phyloP scores from a whole-genome alignment of 2,329 filamentous ascomycete genomes.

The Neonectria magnoliae region DNA sequence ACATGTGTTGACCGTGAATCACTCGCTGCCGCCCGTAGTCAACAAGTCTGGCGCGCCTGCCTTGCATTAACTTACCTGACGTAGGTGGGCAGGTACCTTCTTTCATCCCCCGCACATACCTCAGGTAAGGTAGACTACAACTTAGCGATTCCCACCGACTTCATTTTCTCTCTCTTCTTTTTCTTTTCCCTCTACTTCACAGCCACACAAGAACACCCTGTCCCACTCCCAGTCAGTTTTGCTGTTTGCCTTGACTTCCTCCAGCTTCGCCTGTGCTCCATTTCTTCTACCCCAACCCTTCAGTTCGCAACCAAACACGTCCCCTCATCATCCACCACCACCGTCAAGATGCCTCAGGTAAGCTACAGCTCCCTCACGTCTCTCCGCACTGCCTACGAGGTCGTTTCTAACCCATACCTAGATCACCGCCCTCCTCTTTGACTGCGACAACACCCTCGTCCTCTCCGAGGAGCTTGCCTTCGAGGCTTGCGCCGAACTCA shows the following conservation, averaged over 20 bases:
- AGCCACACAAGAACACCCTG: slow-evolving; percentile 16
- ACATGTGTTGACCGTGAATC: slow-evolving; percentile 20
- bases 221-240: neutral
- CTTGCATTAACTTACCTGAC: neutral
- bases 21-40: slow-evolving; percentile 10
- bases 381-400: neutral
- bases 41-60: slow-evolving; percentile 11
- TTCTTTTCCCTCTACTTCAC: slow-evolving; percentile 20
- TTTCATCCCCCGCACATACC: slow-evolving; percentile 24
- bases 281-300: neutral
- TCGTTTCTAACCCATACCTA: slow-evolving; percentile 28
- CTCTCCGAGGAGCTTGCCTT: slow-evolving; percentile 92
- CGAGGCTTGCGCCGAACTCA: slow-evolving; percentile 87
- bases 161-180: slow-evolving; percentile 19
- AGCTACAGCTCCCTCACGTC: slow-evolving; percentile 4
- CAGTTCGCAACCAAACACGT: neutral
- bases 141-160: slow-evolving; percentile 19
- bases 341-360: slow-evolving; percentile 24
- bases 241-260: neutral
- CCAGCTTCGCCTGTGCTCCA: neutral
- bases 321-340: neutral
- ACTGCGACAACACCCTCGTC: slow-evolving; percentile 92
- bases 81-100: slow-evolving; percentile 15
- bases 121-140: neutral
- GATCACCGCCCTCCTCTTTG: slow-evolving; percentile 78